These are phyloP conservation scores for Urochloa ruziziensis DNA, from an alignment of 176 grass and related monocot genomes.

Conservation along the genomic window DNA sequence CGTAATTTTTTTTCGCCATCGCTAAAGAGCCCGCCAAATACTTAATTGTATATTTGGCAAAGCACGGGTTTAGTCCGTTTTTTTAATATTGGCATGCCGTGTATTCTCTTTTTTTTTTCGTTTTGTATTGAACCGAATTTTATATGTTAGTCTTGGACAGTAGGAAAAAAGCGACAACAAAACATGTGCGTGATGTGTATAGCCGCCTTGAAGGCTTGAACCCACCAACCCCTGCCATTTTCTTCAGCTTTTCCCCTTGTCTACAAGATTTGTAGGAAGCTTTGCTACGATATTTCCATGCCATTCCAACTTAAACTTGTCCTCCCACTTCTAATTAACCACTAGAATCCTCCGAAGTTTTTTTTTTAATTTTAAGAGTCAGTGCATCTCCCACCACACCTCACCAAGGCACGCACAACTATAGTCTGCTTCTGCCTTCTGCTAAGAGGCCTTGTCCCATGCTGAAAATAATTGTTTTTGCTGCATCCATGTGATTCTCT, in stretches of 20 bases:
- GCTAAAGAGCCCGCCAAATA: not conserved
- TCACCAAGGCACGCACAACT: not conserved
- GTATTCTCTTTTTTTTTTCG: no score
- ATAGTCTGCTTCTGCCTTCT: not conserved
- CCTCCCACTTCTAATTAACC: not conserved
- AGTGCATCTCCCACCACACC: not conserved
- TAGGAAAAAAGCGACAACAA: not conserved
- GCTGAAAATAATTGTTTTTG: not conserved
- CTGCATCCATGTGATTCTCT: not conserved
- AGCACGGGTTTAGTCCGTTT: not conserved
- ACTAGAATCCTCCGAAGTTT: not conserved
- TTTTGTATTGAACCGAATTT: not conserved
- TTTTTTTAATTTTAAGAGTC: not conserved
- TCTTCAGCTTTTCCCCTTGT: no score
- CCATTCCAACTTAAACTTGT: slow-evolving; percentile 18
- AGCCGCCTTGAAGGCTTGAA: slow-evolving; percentile 20
- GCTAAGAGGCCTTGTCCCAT: slow-evolving; percentile 16
- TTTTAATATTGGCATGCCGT: not conserved
- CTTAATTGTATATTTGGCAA: not conserved
- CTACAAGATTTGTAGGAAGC: not conserved
- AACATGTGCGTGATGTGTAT: not conserved
- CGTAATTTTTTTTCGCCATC: not conserved
- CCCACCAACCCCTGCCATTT: not conserved
- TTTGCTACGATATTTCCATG: not conserved
- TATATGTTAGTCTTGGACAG: not conserved